These are phyloP conservation scores for Canariomyces notabilis DNA, from an alignment of 2,329 filamentous ascomycete genomes.

Conservation along the genomic window DNA sequence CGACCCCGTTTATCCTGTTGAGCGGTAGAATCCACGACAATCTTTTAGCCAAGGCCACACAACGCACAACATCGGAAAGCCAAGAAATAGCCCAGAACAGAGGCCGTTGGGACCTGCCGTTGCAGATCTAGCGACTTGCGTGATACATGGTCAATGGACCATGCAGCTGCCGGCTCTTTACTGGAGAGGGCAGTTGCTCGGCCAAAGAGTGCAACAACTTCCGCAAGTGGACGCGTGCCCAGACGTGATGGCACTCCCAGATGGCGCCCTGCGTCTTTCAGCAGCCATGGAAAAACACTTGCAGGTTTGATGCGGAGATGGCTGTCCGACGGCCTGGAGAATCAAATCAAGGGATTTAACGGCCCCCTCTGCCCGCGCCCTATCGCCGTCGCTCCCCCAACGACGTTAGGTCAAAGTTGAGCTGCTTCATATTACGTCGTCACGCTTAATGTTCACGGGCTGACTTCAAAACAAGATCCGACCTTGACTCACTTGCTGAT, in stretches of 20 bases:
- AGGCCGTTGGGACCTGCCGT: constrained; percentile 19
- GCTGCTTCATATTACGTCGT: too few relatives aligned
- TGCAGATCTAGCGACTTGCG: constrained; percentile 17
- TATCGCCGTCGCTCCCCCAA: too few relatives aligned
- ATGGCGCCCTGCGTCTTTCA: constrained; percentile 7
- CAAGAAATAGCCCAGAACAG: too few relatives aligned
- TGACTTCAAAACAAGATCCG: background rate
- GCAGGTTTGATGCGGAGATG: background rate
- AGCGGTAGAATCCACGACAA: too few relatives aligned
- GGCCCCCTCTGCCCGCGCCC: too few relatives aligned
- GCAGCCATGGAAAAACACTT: background rate
- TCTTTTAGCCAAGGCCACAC: too few relatives aligned
- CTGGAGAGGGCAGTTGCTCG: constrained; percentile 13
- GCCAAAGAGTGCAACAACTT: constrained; percentile 8
- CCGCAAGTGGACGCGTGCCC: constrained; percentile 13
- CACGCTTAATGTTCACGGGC: background rate
- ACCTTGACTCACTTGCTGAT: background rate
- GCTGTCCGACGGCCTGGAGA: background rate
- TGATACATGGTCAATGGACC: background rate
- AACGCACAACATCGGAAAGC: too few relatives aligned
- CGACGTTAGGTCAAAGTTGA: too few relatives aligned
- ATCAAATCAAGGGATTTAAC: too few relatives aligned
- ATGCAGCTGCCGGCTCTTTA: background rate
- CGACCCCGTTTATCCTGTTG: too few relatives aligned
- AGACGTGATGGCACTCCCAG: constrained; percentile 10